phyloP scores from a whole-genome alignment of 345 rosid genomes.

The Populus euphratica region DNA sequence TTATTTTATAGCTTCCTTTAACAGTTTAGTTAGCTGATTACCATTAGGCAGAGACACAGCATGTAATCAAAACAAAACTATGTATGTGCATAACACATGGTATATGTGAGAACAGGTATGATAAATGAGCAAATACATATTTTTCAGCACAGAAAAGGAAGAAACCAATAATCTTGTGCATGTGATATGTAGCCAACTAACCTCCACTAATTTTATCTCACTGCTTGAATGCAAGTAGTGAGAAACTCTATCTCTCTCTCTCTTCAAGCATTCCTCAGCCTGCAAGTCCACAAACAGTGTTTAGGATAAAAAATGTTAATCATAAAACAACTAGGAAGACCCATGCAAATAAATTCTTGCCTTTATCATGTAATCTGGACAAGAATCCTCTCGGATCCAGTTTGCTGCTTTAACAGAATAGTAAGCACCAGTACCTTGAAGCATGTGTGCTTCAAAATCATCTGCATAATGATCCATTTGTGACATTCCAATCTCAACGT shows the following conservation, averaged over 20 bases:
- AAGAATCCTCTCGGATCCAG: slow-evolving; percentile 78
- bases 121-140: not conserved
- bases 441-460: slow-evolving; percentile 77
- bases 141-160: not conserved
- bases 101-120: not conserved
- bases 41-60: not conserved
- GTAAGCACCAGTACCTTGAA: slow-evolving; percentile 61
- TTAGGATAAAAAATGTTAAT: not conserved
- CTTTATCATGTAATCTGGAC: slow-evolving; percentile 83
- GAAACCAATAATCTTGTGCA: not conserved
- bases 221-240: slow-evolving; percentile 86
- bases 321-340: not conserved
- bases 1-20: not conserved
- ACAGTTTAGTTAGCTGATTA: not conserved
- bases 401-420: slow-evolving; percentile 84
- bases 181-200: slow-evolving; percentile 31
- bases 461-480: slow-evolving; percentile 58
- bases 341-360: slow-evolving; percentile 25
- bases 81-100: not conserved
- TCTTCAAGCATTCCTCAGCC: slow-evolving; percentile 92
- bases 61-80: not conserved
- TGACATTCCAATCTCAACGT: slow-evolving; percentile 84
- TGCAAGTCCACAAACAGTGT: slow-evolving; percentile 25
- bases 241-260: slow-evolving; percentile 86
- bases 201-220: slow-evolving; percentile 90